These are phyloP conservation scores for Diplotaxis tenuifolia DNA, from an alignment of 345 rosid genomes.

Conservation along the genomic window DNA sequence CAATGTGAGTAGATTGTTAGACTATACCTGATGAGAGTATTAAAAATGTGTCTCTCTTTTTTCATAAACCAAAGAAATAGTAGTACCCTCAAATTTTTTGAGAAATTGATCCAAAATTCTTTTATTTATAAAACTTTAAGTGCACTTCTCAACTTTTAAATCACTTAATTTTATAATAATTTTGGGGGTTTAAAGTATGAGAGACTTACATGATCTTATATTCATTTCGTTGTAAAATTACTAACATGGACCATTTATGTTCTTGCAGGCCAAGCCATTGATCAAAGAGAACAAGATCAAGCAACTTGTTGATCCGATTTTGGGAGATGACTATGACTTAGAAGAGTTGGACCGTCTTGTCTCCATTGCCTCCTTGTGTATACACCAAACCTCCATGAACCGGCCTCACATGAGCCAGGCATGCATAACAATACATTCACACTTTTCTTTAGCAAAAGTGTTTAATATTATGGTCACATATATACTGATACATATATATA, in stretches of 20 bases:
- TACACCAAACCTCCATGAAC: conserved; percentile 50
- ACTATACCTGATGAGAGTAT: background rate
- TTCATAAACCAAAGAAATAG: background rate
- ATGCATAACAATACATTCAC: conserved; percentile 22
- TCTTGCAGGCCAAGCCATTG: conserved; percentile 69
- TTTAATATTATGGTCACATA: background rate
- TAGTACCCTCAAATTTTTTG: background rate
- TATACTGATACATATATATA: conserved; percentile 16
- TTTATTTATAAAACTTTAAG: background rate
- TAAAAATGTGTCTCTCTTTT: background rate
- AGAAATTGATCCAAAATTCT: background rate
- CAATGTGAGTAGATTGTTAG: background rate
- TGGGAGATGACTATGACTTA: conserved; percentile 47
- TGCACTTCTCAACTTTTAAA: no score
- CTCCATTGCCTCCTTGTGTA: conserved; percentile 58
- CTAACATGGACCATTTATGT: background rate
- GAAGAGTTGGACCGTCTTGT: conserved; percentile 54
- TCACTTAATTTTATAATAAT: no score
- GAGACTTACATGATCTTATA: background rate
- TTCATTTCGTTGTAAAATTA: background rate
- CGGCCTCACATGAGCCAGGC: conserved; percentile 85
- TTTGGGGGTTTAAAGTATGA: background rate
- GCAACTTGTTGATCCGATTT: conserved; percentile 65
- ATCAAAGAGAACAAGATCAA: conserved; percentile 42
- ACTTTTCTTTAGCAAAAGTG: background rate